These are phyloP conservation scores for Fraxinus angustifolia DNA, from an alignment of 305 asterid species.

Conservation along the genomic window DNA sequence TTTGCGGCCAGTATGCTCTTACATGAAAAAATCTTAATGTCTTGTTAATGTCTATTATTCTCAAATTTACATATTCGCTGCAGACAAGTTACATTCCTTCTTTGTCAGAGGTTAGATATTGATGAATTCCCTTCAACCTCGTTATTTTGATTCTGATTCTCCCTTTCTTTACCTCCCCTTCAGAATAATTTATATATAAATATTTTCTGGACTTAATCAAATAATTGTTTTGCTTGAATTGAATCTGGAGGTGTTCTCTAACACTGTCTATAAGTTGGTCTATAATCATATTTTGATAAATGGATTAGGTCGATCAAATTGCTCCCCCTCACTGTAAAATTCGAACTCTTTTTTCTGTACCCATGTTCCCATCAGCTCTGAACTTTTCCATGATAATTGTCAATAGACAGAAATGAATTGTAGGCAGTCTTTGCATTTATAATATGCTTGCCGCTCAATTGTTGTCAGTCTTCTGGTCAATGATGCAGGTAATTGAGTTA, in stretches of 20 bases:
- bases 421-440: background rate
- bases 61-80: background rate
- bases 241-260: background rate
- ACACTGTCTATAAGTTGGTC: background rate
- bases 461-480: slow-evolving; percentile 7
- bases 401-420: background rate
- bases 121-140: background rate
- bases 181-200: background rate
- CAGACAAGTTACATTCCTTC: background rate
- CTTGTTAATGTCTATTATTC: background rate
- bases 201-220: background rate
- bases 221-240: background rate
- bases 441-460: background rate
- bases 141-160: background rate
- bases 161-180: background rate
- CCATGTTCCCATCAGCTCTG: background rate
- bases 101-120: background rate
- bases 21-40: background rate
- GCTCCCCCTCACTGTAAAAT: background rate
- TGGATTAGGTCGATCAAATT: background rate
- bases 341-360: background rate
- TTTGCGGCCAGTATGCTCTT: background rate
- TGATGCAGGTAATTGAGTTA: slow-evolving; percentile 69
- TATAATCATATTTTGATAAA: background rate
- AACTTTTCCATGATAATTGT: background rate